Percentiles rank a stretch among this genome's conserved stretches.
phyloP scores from a whole-genome alignment of 768 basidiomycete species.

The Rhizopogon rudus region DNA sequence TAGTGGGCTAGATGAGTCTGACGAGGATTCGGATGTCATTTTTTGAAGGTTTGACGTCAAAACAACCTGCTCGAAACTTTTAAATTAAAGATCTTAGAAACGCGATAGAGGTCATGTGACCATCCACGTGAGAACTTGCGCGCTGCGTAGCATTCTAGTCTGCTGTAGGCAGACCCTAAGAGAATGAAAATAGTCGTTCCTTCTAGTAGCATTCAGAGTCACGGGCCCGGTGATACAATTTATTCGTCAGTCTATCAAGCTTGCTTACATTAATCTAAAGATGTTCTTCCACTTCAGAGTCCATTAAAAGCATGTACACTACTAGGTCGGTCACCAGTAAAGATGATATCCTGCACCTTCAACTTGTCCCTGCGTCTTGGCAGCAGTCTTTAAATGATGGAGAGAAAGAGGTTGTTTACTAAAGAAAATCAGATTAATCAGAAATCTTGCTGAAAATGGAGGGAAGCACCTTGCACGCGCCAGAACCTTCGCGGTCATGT shows the following conservation, averaged over 20 bases:
- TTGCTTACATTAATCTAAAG: not conserved
- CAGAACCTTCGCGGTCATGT: not conserved
- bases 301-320: not conserved
- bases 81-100: not conserved
- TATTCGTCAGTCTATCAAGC: not conserved
- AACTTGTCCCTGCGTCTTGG: not conserved
- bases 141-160: too few relatives aligned
- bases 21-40: constrained; percentile 20
- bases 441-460: not conserved
- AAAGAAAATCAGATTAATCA: not conserved
- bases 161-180: too few relatives aligned
- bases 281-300: not conserved
- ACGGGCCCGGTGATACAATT: not conserved
- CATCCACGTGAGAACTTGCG: not conserved
- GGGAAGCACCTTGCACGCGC: not conserved
- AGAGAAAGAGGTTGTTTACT: not conserved
- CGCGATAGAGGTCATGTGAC: not conserved
- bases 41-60: not conserved
- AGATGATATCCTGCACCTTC: constrained; percentile 1
- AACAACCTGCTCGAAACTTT: not conserved
- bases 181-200: too few relatives aligned
- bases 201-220: too few relatives aligned
- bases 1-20: constrained; percentile 28
- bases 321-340: not conserved
- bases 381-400: not conserved